These are phyloP conservation scores for Erysimum cheiranthoides DNA, from an alignment of 345 rosid genomes.

Conservation along the genomic window DNA sequence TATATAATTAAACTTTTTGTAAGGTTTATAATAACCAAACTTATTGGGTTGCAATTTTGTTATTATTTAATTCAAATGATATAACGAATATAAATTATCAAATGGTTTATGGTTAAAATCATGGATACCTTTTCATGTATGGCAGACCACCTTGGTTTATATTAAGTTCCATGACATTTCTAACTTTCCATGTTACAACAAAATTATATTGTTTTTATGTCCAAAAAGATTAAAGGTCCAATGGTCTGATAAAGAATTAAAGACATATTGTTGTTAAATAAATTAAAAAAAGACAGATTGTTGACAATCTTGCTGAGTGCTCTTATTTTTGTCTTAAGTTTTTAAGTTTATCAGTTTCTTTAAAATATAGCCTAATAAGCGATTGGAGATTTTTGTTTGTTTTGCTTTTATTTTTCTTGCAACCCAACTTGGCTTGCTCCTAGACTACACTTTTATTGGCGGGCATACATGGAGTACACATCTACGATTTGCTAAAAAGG, in stretches of 20 bases:
- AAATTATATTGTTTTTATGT: conserved; percentile 34
- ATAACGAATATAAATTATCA: not conserved
- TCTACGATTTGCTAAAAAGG: too few species aligned
- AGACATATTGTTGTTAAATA: not conserved
- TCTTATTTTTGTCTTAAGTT: not conserved
- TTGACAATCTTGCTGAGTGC: conserved; percentile 22
- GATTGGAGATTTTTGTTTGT: not conserved
- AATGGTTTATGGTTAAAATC: conserved; percentile 20
- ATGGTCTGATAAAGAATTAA: conserved; percentile 7
- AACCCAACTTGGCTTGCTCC: conserved; percentile 9
- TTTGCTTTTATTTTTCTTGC: not conserved
- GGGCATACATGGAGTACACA: too few species aligned
- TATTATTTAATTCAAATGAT: not conserved
- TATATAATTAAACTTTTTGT: too few species aligned
- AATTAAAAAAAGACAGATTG: not conserved
- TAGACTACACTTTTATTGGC: not conserved
- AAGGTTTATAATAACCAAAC: not conserved
- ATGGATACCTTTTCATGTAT: conserved; percentile 33
- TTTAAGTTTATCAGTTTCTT: not conserved
- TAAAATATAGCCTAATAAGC: not conserved
- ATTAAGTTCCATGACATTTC: conserved; percentile 27
- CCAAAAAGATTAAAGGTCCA: conserved; percentile 28
- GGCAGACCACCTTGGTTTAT: conserved; percentile 44
- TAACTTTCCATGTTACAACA: conserved; percentile 33
- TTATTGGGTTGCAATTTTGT: conserved; percentile 17